These are phyloP conservation scores for Penicillium paneum DNA, from an alignment of 2,329 filamentous ascomycete genomes.

Conservation along the genomic window DNA sequence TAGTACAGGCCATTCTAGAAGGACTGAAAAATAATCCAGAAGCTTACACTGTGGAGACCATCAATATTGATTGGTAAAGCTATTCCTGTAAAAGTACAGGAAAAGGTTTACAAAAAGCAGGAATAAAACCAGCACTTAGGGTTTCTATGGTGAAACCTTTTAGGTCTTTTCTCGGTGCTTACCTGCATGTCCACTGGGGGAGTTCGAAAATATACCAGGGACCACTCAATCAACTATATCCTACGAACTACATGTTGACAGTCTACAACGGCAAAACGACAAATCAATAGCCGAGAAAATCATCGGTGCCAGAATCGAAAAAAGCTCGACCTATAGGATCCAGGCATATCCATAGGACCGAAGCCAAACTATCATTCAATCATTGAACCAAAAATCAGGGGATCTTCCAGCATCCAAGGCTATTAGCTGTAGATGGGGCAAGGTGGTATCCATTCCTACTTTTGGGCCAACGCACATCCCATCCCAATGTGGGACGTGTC, in stretches of 20 bases:
- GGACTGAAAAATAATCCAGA: not conserved
- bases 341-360: too few relatives aligned
- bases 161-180: not conserved
- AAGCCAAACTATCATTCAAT: not conserved
- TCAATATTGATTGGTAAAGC: not conserved
- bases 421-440: not conserved
- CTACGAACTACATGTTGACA: not conserved
- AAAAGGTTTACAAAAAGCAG: not conserved
- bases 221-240: not conserved
- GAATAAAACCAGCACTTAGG: not conserved
- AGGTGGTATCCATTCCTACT: not conserved
- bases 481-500: not conserved
- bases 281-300: not conserved
- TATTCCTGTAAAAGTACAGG: not conserved
- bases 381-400: not conserved
- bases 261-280: not conserved
- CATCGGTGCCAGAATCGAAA: not conserved
- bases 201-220: not conserved
- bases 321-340: not conserved
- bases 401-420: not conserved
- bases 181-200: not conserved
- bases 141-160: not conserved
- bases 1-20: not conserved
- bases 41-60: not conserved
- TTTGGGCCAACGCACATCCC: not conserved